phyloP scores from a whole-genome alignment of 805 yeast species.

The Ogataea neopini region DNA sequence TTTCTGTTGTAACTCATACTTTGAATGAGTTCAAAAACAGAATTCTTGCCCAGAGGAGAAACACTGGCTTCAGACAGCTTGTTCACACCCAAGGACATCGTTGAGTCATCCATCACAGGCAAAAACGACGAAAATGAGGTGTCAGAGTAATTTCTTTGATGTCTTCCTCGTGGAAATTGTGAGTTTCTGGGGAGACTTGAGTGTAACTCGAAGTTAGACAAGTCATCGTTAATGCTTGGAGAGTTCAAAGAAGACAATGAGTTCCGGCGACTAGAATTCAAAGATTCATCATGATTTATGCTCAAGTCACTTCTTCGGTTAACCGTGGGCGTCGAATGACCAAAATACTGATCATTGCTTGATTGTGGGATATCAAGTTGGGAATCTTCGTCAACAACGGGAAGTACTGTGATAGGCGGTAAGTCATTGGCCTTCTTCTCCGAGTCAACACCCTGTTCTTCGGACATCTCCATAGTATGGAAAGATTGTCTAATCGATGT shows the following conservation, averaged over 20 bases:
- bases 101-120: conserved; percentile 39
- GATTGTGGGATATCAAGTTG: conserved; percentile 8
- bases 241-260: conserved; percentile 14
- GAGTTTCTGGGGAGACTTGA: conserved; percentile 8
- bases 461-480: not conserved
- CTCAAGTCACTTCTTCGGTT: not conserved
- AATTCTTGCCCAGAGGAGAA: conserved; percentile 69
- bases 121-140: conserved; percentile 28
- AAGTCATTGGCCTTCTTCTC: not conserved
- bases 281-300: conserved; percentile 2
- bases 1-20: conserved; percentile 47
- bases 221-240: conserved; percentile 21
- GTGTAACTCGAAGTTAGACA: conserved; percentile 10
- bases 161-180: conserved; percentile 11
- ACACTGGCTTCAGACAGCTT: conserved; percentile 40
- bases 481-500: not conserved
- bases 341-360: conserved; percentile 2
- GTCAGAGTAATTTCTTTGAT: conserved; percentile 26
- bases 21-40: conserved; percentile 74
- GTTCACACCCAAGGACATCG: conserved; percentile 41
- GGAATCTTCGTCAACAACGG: conserved; percentile 13
- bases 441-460: not conserved
- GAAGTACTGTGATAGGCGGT: conserved; percentile 1
- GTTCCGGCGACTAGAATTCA: conserved; percentile 8
- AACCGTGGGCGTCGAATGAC: not conserved